These are phyloP conservation scores for Plasmodium blacklocki DNA, from an alignment of 169 alveolate species.

Conservation along the genomic window DNA sequence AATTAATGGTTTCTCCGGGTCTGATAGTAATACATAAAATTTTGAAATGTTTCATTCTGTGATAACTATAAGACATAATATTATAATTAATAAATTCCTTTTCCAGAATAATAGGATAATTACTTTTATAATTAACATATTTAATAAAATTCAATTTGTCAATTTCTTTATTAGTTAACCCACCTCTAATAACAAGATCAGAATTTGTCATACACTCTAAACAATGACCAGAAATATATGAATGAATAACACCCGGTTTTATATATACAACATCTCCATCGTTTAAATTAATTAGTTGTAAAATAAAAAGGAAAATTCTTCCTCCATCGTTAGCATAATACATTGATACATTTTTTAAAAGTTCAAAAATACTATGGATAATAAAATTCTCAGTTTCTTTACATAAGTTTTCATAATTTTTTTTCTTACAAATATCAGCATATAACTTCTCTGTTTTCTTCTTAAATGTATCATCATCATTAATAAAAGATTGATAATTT, in stretches of 20 bases:
- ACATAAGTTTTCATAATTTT: slow-evolving; percentile 13
- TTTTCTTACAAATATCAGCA: slow-evolving; percentile 29
- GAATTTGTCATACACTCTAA: slow-evolving; percentile 96
- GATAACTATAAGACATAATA: slow-evolving; percentile 47
- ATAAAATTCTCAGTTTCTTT: slow-evolving; percentile 36
- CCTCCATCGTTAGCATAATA: slow-evolving; percentile 92
- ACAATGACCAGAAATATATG: slow-evolving; percentile 94
- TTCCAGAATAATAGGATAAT: slow-evolving; percentile 44
- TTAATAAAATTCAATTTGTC: slow-evolving; percentile 82
- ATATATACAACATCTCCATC: slow-evolving; percentile 93
- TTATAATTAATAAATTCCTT: slow-evolving; percentile 65
- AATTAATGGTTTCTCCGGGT: slow-evolving; percentile 49
- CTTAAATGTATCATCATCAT: slow-evolving; percentile 1
- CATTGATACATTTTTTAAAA: slow-evolving; percentile 56
- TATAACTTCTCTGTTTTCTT: slow-evolving; percentile 39
- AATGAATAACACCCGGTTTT: slow-evolving; percentile 95
- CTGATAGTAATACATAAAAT: slow-evolving; percentile 33
- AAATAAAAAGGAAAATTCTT: slow-evolving; percentile 88
- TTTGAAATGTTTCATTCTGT: slow-evolving; percentile 52
- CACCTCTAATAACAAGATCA: slow-evolving; percentile 97
- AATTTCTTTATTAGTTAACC: slow-evolving; percentile 95
- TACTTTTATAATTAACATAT: slow-evolving; percentile 56
- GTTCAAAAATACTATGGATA: slow-evolving; percentile 36
- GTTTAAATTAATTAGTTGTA: slow-evolving; percentile 89
- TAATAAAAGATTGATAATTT: slow-evolving; percentile 17